A percentile compares a stretch with the other conserved stretches of the same genome.
These are phyloP conservation scores for Auriscalpium vulgare DNA, from an alignment of 768 basidiomycete genomes.

Conservation along the genomic window DNA sequence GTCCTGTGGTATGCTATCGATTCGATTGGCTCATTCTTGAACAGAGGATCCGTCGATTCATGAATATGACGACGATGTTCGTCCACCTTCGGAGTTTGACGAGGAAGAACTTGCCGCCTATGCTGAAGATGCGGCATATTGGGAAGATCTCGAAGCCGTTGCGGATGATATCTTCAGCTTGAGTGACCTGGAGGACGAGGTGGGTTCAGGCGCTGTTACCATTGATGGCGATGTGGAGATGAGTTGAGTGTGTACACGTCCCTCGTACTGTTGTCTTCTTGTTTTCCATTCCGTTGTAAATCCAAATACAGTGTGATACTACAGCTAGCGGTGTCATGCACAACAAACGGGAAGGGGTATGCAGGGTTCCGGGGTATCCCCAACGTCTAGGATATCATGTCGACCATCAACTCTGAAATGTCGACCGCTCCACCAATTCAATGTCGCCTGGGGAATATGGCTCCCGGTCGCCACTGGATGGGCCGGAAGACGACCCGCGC, in stretches of 20 bases:
- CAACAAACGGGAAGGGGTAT: no score
- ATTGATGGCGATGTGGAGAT: constrained; percentile 10
- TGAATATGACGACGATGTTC: constrained; percentile 2
- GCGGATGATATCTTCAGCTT: not conserved
- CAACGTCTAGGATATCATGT: no score
- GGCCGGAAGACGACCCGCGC: no score
- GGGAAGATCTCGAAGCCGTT: constrained; percentile 14
- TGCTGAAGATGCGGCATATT: constrained; percentile 41
- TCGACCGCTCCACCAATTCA: no score
- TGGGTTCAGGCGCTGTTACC: not conserved
- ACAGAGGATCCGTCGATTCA: not conserved
- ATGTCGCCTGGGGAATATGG: no score
- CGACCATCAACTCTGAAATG: no score
- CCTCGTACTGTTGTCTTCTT: not conserved
- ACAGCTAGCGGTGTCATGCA: no score
- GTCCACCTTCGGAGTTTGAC: constrained; percentile 22
- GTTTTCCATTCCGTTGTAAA: not conserved
- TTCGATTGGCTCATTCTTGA: not conserved
- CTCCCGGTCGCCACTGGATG: no score
- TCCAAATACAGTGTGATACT: no score
- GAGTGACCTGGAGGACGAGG: not conserved
- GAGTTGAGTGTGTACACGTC: not conserved
- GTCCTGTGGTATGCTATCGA: constrained; percentile 5
- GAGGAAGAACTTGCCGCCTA: constrained; percentile 54
- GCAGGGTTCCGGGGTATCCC: no score